A percentile compares a stretch with the other conserved stretches of the same genome.
These are phyloP conservation scores for Cyberlindnera suaveolens DNA, from an alignment of 805 yeast species.

Conservation along the genomic window DNA sequence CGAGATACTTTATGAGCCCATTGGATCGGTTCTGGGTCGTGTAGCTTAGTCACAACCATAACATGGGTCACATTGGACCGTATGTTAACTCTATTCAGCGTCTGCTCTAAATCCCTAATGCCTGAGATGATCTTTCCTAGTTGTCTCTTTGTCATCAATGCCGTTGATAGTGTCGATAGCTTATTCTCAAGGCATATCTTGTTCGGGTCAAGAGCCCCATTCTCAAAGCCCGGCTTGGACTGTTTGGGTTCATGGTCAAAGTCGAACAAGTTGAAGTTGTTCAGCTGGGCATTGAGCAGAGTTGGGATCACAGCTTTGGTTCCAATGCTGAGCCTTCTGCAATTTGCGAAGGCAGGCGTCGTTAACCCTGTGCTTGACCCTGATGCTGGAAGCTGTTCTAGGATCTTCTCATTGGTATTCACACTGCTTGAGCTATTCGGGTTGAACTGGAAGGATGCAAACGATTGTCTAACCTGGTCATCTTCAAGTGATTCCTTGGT, in stretches of 20 bases:
- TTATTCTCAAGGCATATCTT: slow-evolving; percentile 14
- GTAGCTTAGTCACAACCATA: slow-evolving; percentile 26
- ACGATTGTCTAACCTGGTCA: background rate
- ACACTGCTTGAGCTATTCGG: background rate
- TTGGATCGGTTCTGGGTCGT: slow-evolving; percentile 26
- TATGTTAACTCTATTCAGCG: slow-evolving; percentile 25
- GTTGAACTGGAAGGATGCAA: background rate
- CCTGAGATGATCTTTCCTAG: slow-evolving; percentile 23
- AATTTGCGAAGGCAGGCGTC: background rate
- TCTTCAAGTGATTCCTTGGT: too few relatives aligned
- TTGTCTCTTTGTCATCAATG: slow-evolving; percentile 23
- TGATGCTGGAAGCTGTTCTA: slow-evolving; percentile 13
- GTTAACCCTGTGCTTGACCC: slow-evolving; percentile 5
- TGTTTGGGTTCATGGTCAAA: slow-evolving; percentile 5
- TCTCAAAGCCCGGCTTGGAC: background rate
- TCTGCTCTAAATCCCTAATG: slow-evolving; percentile 25
- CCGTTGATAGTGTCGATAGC: slow-evolving; percentile 11
- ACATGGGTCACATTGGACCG: slow-evolving; percentile 20
- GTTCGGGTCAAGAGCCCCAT: background rate
- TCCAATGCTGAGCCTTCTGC: slow-evolving; percentile 17
- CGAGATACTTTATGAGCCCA: slow-evolving; percentile 20
- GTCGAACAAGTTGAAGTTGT: slow-evolving; percentile 21
- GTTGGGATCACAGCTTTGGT: slow-evolving; percentile 21
- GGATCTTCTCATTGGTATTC: slow-evolving; percentile 12
- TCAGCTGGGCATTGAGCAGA: slow-evolving; percentile 22